Base-by-base conservation (phyloP, 768 basidiomycete species). In the Xerocomus spinulosus region DNA sequence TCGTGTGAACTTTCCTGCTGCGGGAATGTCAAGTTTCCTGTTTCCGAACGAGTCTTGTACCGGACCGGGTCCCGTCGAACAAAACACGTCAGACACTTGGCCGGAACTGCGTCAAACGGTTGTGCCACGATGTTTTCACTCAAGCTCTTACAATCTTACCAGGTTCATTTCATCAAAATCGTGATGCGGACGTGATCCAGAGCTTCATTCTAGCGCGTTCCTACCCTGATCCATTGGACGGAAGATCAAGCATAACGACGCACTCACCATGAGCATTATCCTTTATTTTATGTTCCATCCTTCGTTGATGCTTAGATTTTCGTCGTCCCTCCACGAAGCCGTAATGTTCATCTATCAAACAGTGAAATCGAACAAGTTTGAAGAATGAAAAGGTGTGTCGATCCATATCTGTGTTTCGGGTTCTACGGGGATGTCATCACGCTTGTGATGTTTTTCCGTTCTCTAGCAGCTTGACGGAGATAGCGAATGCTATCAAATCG, bases 341-440 rank as follows among this genome's bases (percentile, higher is more conserved):
- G n/a, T 32, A 17, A 6, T n/a, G 36, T 29, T 40, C 26, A 42
- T 28, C 10, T 18, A 23, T 20, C 34, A 14, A n/a, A n/a, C n/a
- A n/a, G 37, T 21, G 15, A 25, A 23, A 28, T n/a, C 33, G 25
- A 47, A 37, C n/a, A 21, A 8, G 48, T 38, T 30, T 24, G 33
- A 44, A 34, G n/a, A 36, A 2, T 2, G 17, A 12, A 33, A 3
- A 24, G 18, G 30, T 9, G 29, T 23, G 25, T 52, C 44, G 24
- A 39, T 32, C 25, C 20, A n/a, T 23, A 38, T 24, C 21, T 42
- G 21, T 35, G 45, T 52, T 51, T 47, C 41, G 24, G 44, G 46
- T 46, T 38, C 10, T 13, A 17, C 18, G 10, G 26, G 6, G 26
- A 20, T 30, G 18, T n/a, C 21, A 28, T 38, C 14, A 2, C 5